These are phyloP conservation scores for Hypoxylon sp. DNA, from an alignment of 2,329 filamentous ascomycete species.

Conservation along the genomic window DNA sequence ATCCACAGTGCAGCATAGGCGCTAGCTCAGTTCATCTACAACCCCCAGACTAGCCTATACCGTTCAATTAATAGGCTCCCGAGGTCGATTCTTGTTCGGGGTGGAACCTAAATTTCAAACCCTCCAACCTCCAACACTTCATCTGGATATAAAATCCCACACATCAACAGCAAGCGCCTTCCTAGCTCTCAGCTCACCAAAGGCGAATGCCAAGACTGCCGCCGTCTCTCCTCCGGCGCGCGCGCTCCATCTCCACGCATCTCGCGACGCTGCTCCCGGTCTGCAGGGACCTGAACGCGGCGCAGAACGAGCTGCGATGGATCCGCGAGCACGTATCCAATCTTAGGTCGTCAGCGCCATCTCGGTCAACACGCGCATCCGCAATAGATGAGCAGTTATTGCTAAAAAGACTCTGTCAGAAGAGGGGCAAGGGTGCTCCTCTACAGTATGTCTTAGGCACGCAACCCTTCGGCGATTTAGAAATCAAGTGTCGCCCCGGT, in stretches of 20 bases:
- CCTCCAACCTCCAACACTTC: no score
- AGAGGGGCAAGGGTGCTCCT: slow-evolving; percentile 71
- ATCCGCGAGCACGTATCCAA: slow-evolving; percentile 64
- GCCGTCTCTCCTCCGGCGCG: slow-evolving; percentile 64
- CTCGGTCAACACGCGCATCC: neutral
- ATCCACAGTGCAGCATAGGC: no score
- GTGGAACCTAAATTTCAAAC: no score
- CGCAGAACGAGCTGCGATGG: slow-evolving; percentile 77
- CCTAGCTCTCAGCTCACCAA: neutral
- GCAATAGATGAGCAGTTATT: neutral
- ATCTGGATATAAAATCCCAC: no score
- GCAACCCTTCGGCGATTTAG: slow-evolving; percentile 85
- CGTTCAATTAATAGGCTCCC: no score
- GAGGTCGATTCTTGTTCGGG: no score
- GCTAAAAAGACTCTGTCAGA: slow-evolving; percentile 56
- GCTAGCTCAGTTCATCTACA: no score
- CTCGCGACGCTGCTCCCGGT: slow-evolving; percentile 69
- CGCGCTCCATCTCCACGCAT: slow-evolving; percentile 61
- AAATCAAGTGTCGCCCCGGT: slow-evolving; percentile 77
- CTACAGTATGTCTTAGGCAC: slow-evolving; percentile 89
- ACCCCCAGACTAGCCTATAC: no score
- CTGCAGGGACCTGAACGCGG: slow-evolving; percentile 69
- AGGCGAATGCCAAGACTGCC: slow-evolving; percentile 68
- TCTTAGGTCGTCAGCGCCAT: neutral
- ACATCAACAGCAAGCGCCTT: no score